phyloP scores from a whole-genome alignment of 106 monocot species.

The Allium cepa region DNA sequence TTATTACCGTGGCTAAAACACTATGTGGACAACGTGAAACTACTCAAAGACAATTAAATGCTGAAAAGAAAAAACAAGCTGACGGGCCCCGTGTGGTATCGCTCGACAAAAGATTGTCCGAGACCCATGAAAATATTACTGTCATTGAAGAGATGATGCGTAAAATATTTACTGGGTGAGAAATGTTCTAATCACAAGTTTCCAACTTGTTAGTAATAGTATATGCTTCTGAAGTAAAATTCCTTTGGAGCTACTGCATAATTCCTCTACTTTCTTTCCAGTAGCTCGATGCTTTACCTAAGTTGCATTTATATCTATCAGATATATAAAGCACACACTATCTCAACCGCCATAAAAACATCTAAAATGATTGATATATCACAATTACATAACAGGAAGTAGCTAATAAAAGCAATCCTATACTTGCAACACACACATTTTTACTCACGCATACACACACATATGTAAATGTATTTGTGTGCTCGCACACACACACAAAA shows the following conservation, averaged over 20 bases:
- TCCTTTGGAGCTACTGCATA: not conserved
- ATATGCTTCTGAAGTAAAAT: not conserved
- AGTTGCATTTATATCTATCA: too few species aligned
- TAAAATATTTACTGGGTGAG: constrained; percentile 93
- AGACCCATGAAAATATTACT: constrained; percentile 82
- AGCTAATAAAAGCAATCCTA: too few species aligned
- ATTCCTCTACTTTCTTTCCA: not conserved
- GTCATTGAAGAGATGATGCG: constrained; percentile 85
- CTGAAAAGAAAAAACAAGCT: constrained; percentile 85
- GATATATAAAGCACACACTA: too few species aligned
- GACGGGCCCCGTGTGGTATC: constrained; percentile 88
- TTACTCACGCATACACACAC: too few species aligned
- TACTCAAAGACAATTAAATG: constrained; percentile 93
- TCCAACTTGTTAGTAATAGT: too few species aligned
- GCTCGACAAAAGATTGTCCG: constrained; percentile 73
- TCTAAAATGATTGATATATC: not conserved
- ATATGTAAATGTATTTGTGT: too few species aligned
- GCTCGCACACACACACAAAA: too few species aligned
- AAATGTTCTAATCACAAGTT: not conserved
- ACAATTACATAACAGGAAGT: too few species aligned
- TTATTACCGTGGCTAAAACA: constrained; percentile 79
- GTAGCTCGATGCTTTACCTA: too few species aligned
- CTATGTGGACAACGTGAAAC: constrained; percentile 88
- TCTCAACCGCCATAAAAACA: not conserved
- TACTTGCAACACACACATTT: too few species aligned